These are phyloP conservation scores for Populus ilicifolia DNA, from an alignment of 345 rosid genomes.

Conservation along the genomic window DNA sequence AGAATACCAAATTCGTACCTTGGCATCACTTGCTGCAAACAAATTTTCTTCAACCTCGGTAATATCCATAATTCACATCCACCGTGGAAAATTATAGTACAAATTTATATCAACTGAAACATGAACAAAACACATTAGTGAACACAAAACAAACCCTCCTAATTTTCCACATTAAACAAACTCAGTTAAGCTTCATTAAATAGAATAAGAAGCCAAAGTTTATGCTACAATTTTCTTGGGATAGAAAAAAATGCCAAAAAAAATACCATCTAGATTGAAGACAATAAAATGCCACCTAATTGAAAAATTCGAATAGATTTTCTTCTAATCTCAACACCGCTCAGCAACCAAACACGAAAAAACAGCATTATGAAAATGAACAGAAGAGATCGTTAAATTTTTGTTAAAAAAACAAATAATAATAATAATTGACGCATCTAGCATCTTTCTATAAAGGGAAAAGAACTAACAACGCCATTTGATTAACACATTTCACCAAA, in stretches of 20 bases:
- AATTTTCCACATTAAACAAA: not conserved
- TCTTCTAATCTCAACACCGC: not conserved
- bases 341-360: not conserved
- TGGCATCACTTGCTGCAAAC: slow-evolving; percentile 91
- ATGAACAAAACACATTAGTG: slow-evolving; percentile 18
- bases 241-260: not conserved
- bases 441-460: not conserved
- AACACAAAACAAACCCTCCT: not conserved
- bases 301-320: too few relatives aligned
- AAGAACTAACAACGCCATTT: not conserved
- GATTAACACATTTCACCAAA: slow-evolving; percentile 43
- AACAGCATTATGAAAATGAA: not conserved
- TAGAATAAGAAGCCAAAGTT: not conserved
- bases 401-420: not conserved
- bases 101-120: slow-evolving; percentile 43
- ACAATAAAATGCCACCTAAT: not conserved
- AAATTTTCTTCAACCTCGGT: slow-evolving; percentile 86
- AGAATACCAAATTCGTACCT: slow-evolving; percentile 45
- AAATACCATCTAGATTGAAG: not conserved
- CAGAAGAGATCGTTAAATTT: not conserved
- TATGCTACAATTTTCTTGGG: not conserved
- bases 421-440: not conserved
- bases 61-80: slow-evolving; percentile 63
- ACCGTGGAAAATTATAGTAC: slow-evolving; percentile 24
- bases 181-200: not conserved